A percentile compares a stretch with the other conserved stretches of the same genome.
These are phyloP conservation scores for Microdochium trichocladiopsis DNA, from an alignment of 2,329 filamentous ascomycete genomes.

Conservation along the genomic window DNA sequence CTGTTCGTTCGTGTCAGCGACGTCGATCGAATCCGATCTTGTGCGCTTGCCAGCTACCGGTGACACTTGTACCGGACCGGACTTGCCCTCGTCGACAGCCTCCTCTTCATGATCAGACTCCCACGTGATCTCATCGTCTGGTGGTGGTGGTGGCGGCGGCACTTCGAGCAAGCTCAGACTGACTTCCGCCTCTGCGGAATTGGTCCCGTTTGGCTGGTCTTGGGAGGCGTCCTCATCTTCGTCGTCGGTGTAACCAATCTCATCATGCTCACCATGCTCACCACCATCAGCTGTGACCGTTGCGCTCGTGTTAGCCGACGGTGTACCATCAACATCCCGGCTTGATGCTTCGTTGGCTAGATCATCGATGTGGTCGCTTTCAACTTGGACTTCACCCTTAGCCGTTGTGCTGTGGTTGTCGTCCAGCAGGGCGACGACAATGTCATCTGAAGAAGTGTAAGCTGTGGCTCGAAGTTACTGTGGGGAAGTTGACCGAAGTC, in stretches of 20 bases:
- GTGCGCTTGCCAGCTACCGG: constrained; percentile 19
- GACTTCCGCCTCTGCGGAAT: not conserved
- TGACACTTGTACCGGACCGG: constrained; percentile 25
- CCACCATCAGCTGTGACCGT: constrained; percentile 23
- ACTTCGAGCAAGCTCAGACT: constrained; percentile 10
- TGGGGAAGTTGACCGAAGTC: constrained; percentile 3
- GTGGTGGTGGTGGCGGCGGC: constrained; percentile 2
- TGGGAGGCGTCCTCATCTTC: constrained; percentile 19
- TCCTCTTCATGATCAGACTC: constrained; percentile 23
- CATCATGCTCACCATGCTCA: constrained; percentile 21
- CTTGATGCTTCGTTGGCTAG: constrained; percentile 10
- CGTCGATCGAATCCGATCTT: constrained; percentile 16
- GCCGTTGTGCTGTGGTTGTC: not conserved
- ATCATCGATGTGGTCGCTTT: not conserved
- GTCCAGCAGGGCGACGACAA: not conserved
- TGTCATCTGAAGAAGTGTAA: constrained; percentile 2
- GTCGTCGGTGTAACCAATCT: constrained; percentile 26
- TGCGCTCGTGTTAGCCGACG: constrained; percentile 25
- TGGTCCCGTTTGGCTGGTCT: constrained; percentile 8
- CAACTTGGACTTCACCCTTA: not conserved
- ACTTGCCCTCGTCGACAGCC: constrained; percentile 9
- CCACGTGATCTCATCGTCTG: constrained; percentile 24
- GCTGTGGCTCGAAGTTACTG: constrained; percentile 6
- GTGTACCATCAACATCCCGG: constrained; percentile 15
- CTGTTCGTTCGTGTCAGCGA: constrained; percentile 14